Evolutionary conservation across 768 basidiomycete species (phyloP), one percentile per base, ranked within the genome.

Genomic region (Termitomyces sp.): DNA sequence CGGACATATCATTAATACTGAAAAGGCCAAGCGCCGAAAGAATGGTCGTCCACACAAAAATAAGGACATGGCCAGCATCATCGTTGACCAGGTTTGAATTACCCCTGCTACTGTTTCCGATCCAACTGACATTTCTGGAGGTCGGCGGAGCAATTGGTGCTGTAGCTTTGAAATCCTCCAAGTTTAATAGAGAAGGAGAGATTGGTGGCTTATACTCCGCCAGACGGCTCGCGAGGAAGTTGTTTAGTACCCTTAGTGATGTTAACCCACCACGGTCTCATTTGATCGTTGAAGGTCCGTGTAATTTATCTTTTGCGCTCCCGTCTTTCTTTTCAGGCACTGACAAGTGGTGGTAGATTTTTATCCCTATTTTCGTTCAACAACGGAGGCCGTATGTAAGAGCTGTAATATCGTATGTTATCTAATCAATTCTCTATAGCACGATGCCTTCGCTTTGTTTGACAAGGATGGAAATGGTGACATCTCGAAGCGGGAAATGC

Each of bases 401-500:
- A 36, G 57, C 54, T 50, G 7, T 35, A 20, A 22, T 53, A 38
- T 36, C 51, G 59, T n/a, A 67, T n/a, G 24, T 15, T 36, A 56
- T 57, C 55, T 68, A 2, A 53, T 35, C 40, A 57, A 46, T 44
- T 38, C 16, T 18, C 39, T 52, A 8, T 68, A 90, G 85, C 83
- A 88, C 59, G 83, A 81, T 32, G 88, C 88, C 11, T 92, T 92
- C 64, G 74, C 77, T 13, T 63, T 91, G 7, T 92, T 92, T 62
- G 91, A 92, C 69, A 89, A 87, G 69, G 91, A 92, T 69, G 86
- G 81, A n/a, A 93, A 93, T 67, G 91, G 90, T 11, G 91, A 92
- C 65, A 88, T 92, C 51, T 81, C 79, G 2, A 91, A 86, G 69
- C 78, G 76, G 20, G 91, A 93, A 72, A 93, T 92, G 90, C 82